phyloP scores from a whole-genome alignment of 1,139 yeast genomes.

The Debaryomyces coudertii region DNA sequence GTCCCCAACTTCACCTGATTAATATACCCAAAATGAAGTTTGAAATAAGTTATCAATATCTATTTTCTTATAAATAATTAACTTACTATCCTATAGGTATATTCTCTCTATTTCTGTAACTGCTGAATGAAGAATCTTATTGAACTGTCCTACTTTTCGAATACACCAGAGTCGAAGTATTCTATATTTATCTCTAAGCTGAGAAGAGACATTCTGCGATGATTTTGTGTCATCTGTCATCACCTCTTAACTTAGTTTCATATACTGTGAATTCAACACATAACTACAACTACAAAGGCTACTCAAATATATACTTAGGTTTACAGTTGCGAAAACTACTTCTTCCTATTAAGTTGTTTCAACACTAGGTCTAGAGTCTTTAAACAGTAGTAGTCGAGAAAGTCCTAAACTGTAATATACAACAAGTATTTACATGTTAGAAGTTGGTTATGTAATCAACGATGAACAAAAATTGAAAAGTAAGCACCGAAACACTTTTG shows the following conservation, averaged over 20 bases:
- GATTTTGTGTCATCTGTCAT: background rate
- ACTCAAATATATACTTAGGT: background rate
- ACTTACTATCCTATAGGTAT: background rate
- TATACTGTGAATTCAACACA: too few species aligned
- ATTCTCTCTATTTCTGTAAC: background rate
- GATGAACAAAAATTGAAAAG: background rate
- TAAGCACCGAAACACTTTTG: background rate
- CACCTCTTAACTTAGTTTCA: background rate
- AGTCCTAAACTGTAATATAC: background rate
- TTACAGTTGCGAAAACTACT: too few species aligned
- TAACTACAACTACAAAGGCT: background rate
- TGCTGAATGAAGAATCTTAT: too few species aligned
- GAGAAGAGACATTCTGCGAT: background rate
- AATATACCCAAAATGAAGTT: background rate
- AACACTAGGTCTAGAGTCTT: background rate
- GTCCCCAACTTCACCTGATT: background rate
- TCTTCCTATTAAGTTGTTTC: too few species aligned
- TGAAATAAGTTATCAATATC: too few species aligned
- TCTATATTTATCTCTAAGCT: background rate
- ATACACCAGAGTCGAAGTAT: background rate
- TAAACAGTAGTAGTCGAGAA: background rate
- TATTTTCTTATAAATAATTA: background rate
- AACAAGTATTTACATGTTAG: background rate
- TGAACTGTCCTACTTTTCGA: background rate
- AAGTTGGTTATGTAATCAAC: background rate